These are phyloP conservation scores for Aspergillus persii DNA, from an alignment of 2,329 filamentous ascomycete genomes.

Conservation along the genomic window DNA sequence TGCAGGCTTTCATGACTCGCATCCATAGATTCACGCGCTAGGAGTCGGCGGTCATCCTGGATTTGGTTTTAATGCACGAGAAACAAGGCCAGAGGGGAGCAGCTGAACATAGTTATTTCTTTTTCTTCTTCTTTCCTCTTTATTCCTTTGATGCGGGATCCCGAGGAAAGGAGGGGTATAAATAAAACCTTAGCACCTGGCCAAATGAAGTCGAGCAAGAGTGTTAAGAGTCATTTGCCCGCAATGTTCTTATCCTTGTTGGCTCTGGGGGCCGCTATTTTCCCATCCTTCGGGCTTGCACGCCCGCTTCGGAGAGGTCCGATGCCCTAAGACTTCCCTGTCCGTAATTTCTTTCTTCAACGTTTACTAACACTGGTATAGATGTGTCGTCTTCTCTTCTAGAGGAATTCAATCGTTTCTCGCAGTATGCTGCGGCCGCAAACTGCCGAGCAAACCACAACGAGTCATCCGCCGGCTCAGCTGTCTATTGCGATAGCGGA, in stretches of 20 bases:
- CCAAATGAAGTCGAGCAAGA: background rate
- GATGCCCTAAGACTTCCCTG: background rate
- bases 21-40: background rate
- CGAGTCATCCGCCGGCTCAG: background rate
- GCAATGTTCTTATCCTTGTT: background rate
- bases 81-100: too few species aligned
- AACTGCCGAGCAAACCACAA: constrained; percentile 7
- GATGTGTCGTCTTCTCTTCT: background rate
- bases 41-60: background rate
- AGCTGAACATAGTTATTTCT: background rate
- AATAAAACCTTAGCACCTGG: background rate
- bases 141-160: background rate
- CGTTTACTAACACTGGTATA: background rate
- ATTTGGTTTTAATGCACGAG: background rate
- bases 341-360: background rate
- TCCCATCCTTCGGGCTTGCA: background rate
- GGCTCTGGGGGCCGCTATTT: background rate
- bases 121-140: background rate
- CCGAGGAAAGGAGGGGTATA: background rate
- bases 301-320: background rate
- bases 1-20: background rate
- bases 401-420: background rate
- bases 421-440: constrained; percentile 1
- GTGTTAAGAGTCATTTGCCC: background rate
- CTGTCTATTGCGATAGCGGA: constrained; percentile 5